Evolutionary conservation across 176 grass and related monocot species (phyloP).

Genomic region (Zea luxurians): DNA sequence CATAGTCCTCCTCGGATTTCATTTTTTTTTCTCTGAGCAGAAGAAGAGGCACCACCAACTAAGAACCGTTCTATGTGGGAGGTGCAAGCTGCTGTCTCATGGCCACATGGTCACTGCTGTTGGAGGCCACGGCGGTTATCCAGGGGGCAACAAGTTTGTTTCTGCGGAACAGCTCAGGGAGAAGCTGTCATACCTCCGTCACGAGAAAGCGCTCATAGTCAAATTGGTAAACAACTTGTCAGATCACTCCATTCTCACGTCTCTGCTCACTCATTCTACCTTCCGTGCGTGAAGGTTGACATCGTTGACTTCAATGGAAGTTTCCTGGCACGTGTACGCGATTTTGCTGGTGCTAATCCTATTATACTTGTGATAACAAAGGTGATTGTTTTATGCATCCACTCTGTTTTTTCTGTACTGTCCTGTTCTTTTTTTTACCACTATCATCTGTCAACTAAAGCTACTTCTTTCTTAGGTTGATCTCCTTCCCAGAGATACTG

Average conservation of each 20-base stretch:
- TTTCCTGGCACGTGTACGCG: conserved; percentile 75
- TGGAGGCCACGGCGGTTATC: conserved; percentile 89
- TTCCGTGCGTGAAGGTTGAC: conserved; percentile 57
- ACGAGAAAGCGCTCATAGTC: conserved; percentile 73
- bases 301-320: conserved; percentile 97
- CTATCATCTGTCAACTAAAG: neutral
- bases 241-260: neutral
- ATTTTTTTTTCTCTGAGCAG: conserved; percentile 30
- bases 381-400: conserved; percentile 36
- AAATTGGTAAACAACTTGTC: conserved; percentile 52
- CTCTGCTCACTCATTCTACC: neutral
- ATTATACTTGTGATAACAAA: conserved; percentile 94
- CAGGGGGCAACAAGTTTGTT: conserved; percentile 89
- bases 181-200: conserved; percentile 73
- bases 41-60: conserved; percentile 87
- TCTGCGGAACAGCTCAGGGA: conserved; percentile 68
- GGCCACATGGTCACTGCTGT: conserved; percentile 91
- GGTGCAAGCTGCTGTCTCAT: conserved; percentile 76
- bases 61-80: conserved; percentile 73
- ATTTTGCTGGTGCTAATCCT: conserved; percentile 84
- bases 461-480: conserved; percentile 52
- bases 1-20: neutral
- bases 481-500: conserved; percentile 83
- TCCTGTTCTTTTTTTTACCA: neutral
- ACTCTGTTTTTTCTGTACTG: neutral